Conservation (phyloP, 2,329 filamentous ascomycete species). For the Aspergillus ochraceoroseus region DNA sequence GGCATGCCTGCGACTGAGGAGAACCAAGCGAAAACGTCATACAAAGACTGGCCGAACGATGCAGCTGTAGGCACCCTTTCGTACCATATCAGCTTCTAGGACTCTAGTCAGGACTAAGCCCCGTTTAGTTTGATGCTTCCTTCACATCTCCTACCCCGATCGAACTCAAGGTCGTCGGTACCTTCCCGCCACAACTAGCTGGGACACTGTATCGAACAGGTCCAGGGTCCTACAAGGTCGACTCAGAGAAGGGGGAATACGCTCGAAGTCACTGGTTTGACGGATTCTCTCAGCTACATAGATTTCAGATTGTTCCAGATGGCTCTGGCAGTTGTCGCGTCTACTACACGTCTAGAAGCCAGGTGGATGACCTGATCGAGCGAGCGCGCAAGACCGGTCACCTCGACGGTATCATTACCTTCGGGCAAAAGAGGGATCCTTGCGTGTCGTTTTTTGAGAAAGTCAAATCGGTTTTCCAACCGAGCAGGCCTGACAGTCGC, state of each 20-base stretch:
- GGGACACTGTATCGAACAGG: conserved; percentile 55
- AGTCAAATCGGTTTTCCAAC: conserved; percentile 32
- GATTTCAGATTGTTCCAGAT: conserved; percentile 46
- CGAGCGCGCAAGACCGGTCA: conserved; percentile 56
- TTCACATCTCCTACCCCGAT: conserved; percentile 2
- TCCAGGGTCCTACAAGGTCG: conserved; percentile 58
- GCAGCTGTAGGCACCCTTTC: neutral
- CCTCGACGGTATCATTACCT: conserved; percentile 52
- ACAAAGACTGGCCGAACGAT: conserved; percentile 9
- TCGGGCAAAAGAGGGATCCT: conserved; percentile 66
- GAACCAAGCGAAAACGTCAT: neutral
- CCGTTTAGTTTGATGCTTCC: conserved; percentile 3
- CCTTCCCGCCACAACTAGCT: neutral
- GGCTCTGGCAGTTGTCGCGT: conserved; percentile 43
- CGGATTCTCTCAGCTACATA: conserved; percentile 62
- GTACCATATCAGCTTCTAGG: neutral
- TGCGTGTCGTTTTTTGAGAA: conserved; percentile 71
- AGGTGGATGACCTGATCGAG: conserved; percentile 58
- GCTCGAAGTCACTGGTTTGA: conserved; percentile 72
- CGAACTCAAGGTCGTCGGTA: neutral
- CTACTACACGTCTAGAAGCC: conserved; percentile 63
- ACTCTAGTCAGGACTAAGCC: too few species aligned
- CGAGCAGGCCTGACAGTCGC: conserved; percentile 41
- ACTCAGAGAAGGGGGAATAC: conserved; percentile 48
- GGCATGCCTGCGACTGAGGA: too few species aligned